Evolutionary conservation across 2,329 filamentous ascomycete species (phyloP), one percentile per base, ranked within the genome.

Genomic region (Arthrobotrys megalospora): DNA sequence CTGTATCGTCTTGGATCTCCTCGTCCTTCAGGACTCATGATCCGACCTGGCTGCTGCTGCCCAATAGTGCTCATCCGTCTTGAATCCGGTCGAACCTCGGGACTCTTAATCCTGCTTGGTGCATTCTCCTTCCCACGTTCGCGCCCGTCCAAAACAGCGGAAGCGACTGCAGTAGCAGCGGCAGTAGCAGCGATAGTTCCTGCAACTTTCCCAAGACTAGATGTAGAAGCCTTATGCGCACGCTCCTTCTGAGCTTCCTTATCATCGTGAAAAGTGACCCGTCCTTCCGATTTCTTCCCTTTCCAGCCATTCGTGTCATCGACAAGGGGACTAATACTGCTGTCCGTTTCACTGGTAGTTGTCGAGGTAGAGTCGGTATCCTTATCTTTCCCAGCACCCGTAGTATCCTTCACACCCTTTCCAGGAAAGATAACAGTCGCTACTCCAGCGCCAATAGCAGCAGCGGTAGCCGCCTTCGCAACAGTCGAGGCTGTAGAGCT

Each of bases 191-290:
- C 55, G 14, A 64, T 8, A 43, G 53, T 53, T 16, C 55, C 71
- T 34, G 55, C 65, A 21, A 58, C 65, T 24, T 65, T 70, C 6
- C 52, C 72, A 36, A 50, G 28, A 34, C 58, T 43, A 7, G 48
- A n/a, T 5, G 32, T 8, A 19, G n/a, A 28, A 21, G n/a, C 24
- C 16, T 76, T 66, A 24, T 52, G 70, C 1, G 36, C 55, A 19
- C 58, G 62, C 12, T 69, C 45, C 28, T 76, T 69, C 28, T 76
- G 64, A 4, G 55, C 65, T 43, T 76, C 72, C 24, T 76, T 76
- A 24, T 65, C 60, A 32, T 73, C 69, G 34, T 73, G 69, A 47
- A 73, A 73, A 43, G 50, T 65, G 4, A 73, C 60, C 19, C 72
- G 55, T 21, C 21, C 52, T 50, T 64, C 58, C 7, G 52, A 24